Conservation (phyloP, 192 early-diverging fungal genomes). For the Glomus cerebriforme region DNA sequence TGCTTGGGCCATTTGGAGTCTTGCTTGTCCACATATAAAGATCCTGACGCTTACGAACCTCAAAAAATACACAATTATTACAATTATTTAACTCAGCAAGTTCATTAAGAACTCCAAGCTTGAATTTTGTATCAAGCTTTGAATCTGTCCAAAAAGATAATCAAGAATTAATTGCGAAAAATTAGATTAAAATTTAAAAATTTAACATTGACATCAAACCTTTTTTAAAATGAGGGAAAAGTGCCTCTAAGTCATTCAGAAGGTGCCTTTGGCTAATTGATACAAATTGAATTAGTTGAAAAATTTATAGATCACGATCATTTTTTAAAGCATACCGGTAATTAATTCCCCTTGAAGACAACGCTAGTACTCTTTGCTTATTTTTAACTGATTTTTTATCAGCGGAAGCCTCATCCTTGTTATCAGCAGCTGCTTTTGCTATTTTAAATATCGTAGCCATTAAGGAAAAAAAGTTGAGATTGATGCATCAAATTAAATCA, state of each 20-base stretch:
- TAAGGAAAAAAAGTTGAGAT: neutral
- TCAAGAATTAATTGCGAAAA: neutral
- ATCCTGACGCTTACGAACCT: constrained; percentile 89
- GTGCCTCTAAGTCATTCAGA: constrained; percentile 80
- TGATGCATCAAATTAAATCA: no score
- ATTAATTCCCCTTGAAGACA: constrained; percentile 88
- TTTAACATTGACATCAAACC: constrained; percentile 41
- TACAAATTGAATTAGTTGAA: neutral
- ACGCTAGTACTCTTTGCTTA: constrained; percentile 87
- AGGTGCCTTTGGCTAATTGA: constrained; percentile 84
- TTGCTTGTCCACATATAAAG: constrained; percentile 95
- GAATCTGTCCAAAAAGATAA: constrained; percentile 51
- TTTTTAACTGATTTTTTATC: constrained; percentile 65
- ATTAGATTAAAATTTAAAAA: neutral
- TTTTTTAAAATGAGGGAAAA: constrained; percentile 96
- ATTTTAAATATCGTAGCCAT: constrained; percentile 48
- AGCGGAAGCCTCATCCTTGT: constrained; percentile 33
- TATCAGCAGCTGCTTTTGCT: constrained; percentile 36
- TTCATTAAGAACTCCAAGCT: constrained; percentile 89
- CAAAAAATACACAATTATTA: constrained; percentile 98
- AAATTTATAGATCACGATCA: neutral
- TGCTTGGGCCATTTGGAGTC: constrained; percentile 92
- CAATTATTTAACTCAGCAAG: constrained; percentile 96
- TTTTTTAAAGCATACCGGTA: constrained; percentile 59
- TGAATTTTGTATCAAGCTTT: constrained; percentile 91